Evolutionary conservation across 2,329 filamentous ascomycete genomes (phyloP).

Genomic region (Shiraia sp.): DNA sequence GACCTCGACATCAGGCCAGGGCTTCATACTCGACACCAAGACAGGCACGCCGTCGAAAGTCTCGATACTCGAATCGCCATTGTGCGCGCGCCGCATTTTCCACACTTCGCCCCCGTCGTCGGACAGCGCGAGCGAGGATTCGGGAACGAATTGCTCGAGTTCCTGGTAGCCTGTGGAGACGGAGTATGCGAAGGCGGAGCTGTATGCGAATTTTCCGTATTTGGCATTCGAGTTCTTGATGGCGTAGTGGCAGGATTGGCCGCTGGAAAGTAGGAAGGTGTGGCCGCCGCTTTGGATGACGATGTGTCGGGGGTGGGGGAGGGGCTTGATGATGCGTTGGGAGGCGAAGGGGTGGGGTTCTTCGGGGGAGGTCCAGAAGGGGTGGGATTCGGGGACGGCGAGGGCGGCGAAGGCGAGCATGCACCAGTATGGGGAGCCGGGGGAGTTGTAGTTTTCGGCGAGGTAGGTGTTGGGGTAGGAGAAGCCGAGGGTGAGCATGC

Average conservation of each 20-base stretch:
- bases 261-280: slow-evolving; percentile 71
- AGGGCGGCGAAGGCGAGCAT: slow-evolving; percentile 77
- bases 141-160: slow-evolving; percentile 75
- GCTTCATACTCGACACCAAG: slow-evolving; percentile 70
- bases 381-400: slow-evolving; percentile 68
- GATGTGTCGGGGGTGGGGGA: slow-evolving; percentile 74
- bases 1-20: slow-evolving; percentile 69
- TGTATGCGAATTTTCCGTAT: slow-evolving; percentile 79
- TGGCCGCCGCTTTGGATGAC: slow-evolving; percentile 72
- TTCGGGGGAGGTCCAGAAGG: slow-evolving; percentile 74
- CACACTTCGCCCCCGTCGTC: slow-evolving; percentile 78
- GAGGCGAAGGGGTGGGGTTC: slow-evolving; percentile 60
- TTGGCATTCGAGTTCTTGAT: slow-evolving; percentile 82
- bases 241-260: slow-evolving; percentile 80
- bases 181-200: slow-evolving; percentile 74
- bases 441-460: slow-evolving; percentile 83
- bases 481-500: slow-evolving; percentile 76
- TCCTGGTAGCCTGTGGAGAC: slow-evolving; percentile 76
- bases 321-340: slow-evolving; percentile 62
- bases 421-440: slow-evolving; percentile 74
- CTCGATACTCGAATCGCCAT: slow-evolving; percentile 64
- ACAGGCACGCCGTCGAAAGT: slow-evolving; percentile 59
- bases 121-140: slow-evolving; percentile 74
- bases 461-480: slow-evolving; percentile 81
- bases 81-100: slow-evolving; percentile 73